phyloP scores from a whole-genome alignment of 2,329 filamentous ascomycete species.

The Periconia digitata region DNA sequence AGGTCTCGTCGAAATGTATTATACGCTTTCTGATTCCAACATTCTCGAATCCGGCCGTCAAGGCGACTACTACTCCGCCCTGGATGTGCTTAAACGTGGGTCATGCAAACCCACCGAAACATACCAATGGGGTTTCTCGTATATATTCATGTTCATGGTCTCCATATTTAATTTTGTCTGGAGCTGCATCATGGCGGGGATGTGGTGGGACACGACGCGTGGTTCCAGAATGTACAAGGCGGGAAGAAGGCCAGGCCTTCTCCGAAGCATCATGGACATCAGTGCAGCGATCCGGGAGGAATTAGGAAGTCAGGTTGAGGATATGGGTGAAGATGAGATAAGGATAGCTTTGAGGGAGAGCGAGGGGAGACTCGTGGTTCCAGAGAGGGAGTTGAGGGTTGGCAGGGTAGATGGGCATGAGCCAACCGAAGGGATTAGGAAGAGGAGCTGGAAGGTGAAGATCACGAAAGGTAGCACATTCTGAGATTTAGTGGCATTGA shows the following conservation, averaged over 20 bases:
- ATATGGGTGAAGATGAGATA: constrained; percentile 25
- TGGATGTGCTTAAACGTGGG: constrained; percentile 24
- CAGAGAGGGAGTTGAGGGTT: constrained; percentile 26
- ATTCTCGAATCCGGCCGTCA: constrained; percentile 12
- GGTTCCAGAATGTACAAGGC: constrained; percentile 32
- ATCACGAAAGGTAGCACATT: constrained; percentile 33
- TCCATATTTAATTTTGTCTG: constrained; percentile 38
- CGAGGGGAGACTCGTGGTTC: constrained; percentile 25
- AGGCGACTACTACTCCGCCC: constrained; percentile 15
- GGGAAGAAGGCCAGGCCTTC: constrained; percentile 30
- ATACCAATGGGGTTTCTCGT: constrained; percentile 40
- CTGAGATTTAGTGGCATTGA: constrained; percentile 8
- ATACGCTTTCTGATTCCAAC: constrained; percentile 3
- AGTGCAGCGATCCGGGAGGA: constrained; percentile 30
- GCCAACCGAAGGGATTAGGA: neutral
- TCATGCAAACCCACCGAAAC: constrained; percentile 34
- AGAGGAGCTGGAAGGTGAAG: constrained; percentile 20
- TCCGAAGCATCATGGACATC: constrained; percentile 31
- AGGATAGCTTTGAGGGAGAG: constrained; percentile 20
- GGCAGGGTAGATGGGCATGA: constrained; percentile 14
- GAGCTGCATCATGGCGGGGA: constrained; percentile 34
- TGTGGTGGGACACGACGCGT: constrained; percentile 35
- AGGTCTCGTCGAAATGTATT: constrained; percentile 6
- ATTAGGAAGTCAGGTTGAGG: constrained; percentile 20
- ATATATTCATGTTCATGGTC: constrained; percentile 40